A percentile compares a stretch with the other conserved stretches of the same genome.
Evolutionary conservation across 2,329 filamentous ascomycete species (phyloP).

Genomic region (Calonectria naviculata): DNA sequence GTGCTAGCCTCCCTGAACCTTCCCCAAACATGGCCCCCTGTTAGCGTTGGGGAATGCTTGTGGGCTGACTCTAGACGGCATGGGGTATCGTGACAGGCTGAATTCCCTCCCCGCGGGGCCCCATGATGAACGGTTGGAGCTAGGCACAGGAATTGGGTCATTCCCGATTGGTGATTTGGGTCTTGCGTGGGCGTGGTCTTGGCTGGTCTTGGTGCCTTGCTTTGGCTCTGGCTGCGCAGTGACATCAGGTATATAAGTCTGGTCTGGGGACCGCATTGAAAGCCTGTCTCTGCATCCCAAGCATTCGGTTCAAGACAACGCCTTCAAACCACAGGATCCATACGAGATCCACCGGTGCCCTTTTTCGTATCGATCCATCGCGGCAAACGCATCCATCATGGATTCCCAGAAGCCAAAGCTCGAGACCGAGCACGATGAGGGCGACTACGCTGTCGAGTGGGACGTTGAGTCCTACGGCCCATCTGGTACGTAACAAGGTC

Average conservation of each 20-base stretch:
- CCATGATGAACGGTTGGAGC: conserved; percentile 4
- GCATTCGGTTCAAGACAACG: neutral
- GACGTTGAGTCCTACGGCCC: conserved; percentile 38
- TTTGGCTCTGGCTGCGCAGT: neutral
- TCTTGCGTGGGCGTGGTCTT: neutral
- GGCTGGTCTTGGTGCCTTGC: neutral
- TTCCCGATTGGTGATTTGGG: conserved; percentile 10
- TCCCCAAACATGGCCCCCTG: neutral
- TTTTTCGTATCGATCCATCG: neutral
- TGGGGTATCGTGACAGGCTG: conserved; percentile 8
- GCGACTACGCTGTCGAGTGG: conserved; percentile 22
- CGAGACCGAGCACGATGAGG: conserved; percentile 36
- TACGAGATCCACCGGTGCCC: neutral
- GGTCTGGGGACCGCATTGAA: neutral
- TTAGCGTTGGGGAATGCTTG: conserved; percentile 12
- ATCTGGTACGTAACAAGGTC: conserved; percentile 26
- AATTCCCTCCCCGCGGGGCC: conserved; percentile 19
- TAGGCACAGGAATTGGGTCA: neutral
- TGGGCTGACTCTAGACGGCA: conserved; percentile 13
- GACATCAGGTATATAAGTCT: conserved; percentile 12
- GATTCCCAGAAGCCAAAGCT: conserved; percentile 27
- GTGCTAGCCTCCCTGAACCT: neutral
- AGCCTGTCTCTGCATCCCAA: neutral
- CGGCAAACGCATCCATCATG: neutral
- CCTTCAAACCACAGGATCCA: neutral